Base-by-base conservation (phyloP, 2,329 filamentous ascomycete species). In the Colletotrichum truncatum region DNA sequence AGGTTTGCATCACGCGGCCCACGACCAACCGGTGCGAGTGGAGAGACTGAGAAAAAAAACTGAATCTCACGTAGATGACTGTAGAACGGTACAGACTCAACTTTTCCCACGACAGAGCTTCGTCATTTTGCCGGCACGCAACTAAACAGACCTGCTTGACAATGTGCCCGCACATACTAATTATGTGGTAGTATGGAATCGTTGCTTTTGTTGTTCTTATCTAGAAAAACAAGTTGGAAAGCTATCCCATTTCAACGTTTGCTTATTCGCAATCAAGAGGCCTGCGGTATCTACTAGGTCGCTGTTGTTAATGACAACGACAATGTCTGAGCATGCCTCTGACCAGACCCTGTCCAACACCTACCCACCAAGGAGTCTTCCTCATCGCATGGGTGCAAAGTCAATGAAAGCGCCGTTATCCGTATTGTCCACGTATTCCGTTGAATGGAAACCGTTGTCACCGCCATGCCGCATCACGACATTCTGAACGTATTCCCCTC, bases 261-360 rank as follows among this genome's bases (percentile, higher is more conserved):
- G 39, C 58, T 65, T 62, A 62, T 65, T 62, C 7, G 30, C 39
- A 52, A 56, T 54, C 43, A 64, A 61, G 41, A 46, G 34, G 21
- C 10, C 45, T 18, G 16, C 36, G 14, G 18, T 57, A 36, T 25
- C 38, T 23, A 45, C 28, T 21, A 51, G 26, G 34, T 25, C 46
- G 32, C 18, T 26, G 11, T n/a, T 48, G 14, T 30, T 38, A 28
- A 49, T 57, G 51, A 41, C 43, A 43, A 63, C 63, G 34, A 36
- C 57, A 62, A 63, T 62, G 60, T 45, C 51, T 64, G 63, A 66
- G 58, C 58, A 32, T 63, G 57, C 57, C 63, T 55, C 41, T 34
- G 43, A 51, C 18, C 46, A 56, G 43, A 46, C 36, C 28, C 30
- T 56, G 49, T 66, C 63, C 56, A 49, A 51, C 49, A 36, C 49